phyloP scores from a whole-genome alignment of 805 yeast genomes.

The Myxozyma geophila region DNA sequence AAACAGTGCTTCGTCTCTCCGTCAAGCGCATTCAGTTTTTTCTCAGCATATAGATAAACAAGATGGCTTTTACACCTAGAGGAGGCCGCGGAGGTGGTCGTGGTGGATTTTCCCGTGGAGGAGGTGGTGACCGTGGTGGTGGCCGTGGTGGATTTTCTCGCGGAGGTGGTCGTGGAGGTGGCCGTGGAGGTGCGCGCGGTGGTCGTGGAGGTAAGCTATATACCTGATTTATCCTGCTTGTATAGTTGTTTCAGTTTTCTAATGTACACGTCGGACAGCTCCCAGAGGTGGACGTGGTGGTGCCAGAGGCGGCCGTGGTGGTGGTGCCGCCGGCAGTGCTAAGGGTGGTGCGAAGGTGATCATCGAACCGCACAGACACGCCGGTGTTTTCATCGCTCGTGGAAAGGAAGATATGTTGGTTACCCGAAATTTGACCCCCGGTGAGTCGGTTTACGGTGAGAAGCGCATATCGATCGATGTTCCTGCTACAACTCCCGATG shows the following conservation, averaged over 20 bases:
- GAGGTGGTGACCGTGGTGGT: constrained; percentile 51
- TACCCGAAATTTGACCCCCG: constrained; percentile 96
- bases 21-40: neutral
- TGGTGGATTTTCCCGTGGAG: constrained; percentile 58
- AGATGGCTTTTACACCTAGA: constrained; percentile 75
- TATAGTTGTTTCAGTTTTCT: neutral
- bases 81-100: constrained; percentile 59
- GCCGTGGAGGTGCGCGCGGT: constrained; percentile 40
- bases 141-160: constrained; percentile 38
- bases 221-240: neutral
- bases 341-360: constrained; percentile 88
- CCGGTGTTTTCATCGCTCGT: constrained; percentile 94
- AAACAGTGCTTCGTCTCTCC: neutral
- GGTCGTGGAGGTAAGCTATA: constrained; percentile 7
- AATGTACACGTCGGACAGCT: neutral
- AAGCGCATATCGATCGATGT: constrained; percentile 94
- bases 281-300: constrained; percentile 49
- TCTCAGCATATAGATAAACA: constrained; percentile 43
- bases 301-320: constrained; percentile 56
- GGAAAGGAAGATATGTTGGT: constrained; percentile 98
- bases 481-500: constrained; percentile 77
- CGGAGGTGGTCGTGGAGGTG: constrained; percentile 52
- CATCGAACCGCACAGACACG: constrained; percentile 98
- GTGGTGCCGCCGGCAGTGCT: constrained; percentile 64
- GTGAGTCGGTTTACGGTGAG: constrained; percentile 98